Base-by-base conservation (phyloP, 805 yeast genomes). In the Metschnikowia anglica region DNA sequence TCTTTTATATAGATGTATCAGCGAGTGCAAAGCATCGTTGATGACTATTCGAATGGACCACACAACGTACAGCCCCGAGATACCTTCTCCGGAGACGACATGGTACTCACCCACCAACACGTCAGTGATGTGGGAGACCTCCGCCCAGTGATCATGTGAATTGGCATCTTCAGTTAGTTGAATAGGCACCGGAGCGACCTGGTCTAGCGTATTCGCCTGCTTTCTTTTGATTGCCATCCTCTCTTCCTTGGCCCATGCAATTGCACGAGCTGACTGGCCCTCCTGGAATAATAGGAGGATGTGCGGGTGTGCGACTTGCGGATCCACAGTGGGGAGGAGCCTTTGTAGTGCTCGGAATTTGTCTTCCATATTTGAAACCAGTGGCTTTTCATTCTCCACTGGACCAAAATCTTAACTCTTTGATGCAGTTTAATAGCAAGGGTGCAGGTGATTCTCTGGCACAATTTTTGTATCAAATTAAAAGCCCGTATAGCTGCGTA, bases 1-100 rank as follows among this genome's bases (percentile, higher is more conserved):
- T 28, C 96, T 59, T 56, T 76, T 79, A 56, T 79, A 75, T 3
- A 79, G 53, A 34, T 63, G 58, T 15, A 84, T 70, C 45, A 65
- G 66, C 3, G 76, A 63, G 47, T 62, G 63, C 20, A 55, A 51
- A 5, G 67, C 61, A 35, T 67, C 72, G 40, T 70, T 62, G 17
- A 70, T 51, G 3, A 66, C 62, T 5, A 70, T 59, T 34, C 63
- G 60, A 9, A 70, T 61, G 2, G 65, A 39, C 76, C 76, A 70
- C 18, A 62, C 72, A 15, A 63, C 59, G 50, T 68, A 70, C 38
- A 66, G 53, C 33, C 50, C 54, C 1, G 73, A 71, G 12, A 49
- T 31, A 5, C 59, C 58, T 21, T 68, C 71, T 9, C 74, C 76
- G 17, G 60, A 55, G 5, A 70, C 61, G 26, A 58, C 38, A 43